Evolutionary conservation across 1,284 basidiomycete species (phyloP), one percentile per base, ranked within the genome.

Genomic region (Ustilago shanxiensis): DNA sequence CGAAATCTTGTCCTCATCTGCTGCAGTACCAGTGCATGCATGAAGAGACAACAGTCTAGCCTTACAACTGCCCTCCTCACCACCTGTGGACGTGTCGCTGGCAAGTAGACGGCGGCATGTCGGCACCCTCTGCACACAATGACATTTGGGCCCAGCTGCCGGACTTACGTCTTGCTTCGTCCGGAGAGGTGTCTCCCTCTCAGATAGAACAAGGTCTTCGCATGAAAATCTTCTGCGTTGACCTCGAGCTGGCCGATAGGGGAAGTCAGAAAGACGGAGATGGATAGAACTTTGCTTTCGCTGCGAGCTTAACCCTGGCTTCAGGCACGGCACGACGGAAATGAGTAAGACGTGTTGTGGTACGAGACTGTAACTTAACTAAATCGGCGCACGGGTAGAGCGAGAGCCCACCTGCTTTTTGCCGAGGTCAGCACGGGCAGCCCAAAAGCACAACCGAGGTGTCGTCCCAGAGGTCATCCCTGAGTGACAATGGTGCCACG

Each of bases 1-100:
- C 60, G 60, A 55, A 62, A 62, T 24, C 51, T 62, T 62, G 52
- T 62, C 16, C 22, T 45, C 20, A 11, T 16, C 35, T 61, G 59
- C 47, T 33, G 5, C 31, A 29, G 24, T n/a, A 8, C 1, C 8
- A 44, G 18, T 44, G 41, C 59, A 53, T 61, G 50, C 51, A 61
- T 45, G 13, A 41, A 31, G 7, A 49, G 24, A 49, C 47, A 49
- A n/a, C 22, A 28, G 45, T 28, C 45, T 26, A 49, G 45, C 45
- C 45, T 1, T 49, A 22, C 29, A 28, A 52, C 28, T 31, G 16
- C 7, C 16, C 18, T 16, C 35, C 14, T 47, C 45, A 14, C 49
- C 29, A 29, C 24, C 22, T 22, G 3, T 22, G n/a, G 16, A 14
- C n/a, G 5, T 41, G 13, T 41, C 9, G 18, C n/a, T 20, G 39